Evolutionary conservation across 805 yeast species (phyloP), one percentile per base, ranked within the genome.

Genomic region (Kuraishia floccosa): DNA sequence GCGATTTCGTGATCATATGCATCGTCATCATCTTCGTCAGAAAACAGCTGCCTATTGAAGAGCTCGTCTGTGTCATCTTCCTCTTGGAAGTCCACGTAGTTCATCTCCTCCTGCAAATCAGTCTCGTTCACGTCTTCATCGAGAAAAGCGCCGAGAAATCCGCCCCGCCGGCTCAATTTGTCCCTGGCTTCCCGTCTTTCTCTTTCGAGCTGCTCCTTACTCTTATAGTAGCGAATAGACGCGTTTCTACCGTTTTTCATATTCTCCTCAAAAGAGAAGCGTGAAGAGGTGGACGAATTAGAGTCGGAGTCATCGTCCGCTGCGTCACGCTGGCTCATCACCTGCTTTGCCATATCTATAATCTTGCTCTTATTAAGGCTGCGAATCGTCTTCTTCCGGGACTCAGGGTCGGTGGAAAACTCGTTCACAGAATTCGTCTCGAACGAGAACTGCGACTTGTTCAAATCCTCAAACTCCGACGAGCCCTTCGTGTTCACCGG

Each of bases 41-140:
- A 49, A 33, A 59, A 58, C 12, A 58, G 32, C 30, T 50, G 49
- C 25, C 64, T 37, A 30, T 58, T 57, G 37, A 58, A 58, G 25
- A 59, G 35, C 8, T 44, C 50, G 34, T 57, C 63, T 1, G 64
- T 58, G 23, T 58, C 64, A 33, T 58, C 64, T 20, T 43, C 46
- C 14, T 38, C 51, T 7, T 46, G 49, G 15, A 41, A 46, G 35
- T 56, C 58, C 13, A 39, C 42, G 32, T 41, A 46, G 30, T 54
- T 52, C 48, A 50, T 35, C 26, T 52, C 58, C 17, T 54, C 58
- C 11, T 44, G 40, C 24, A 52, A 37, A 19, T 51, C 52, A 14
- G 41, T 37, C 15, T 37, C 39, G 6, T 38, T 41, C 15, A 34
- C 36, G 17, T 39, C 44, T 9, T 30, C 40, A 4, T 40, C 54